A percentile compares a stretch with the other conserved stretches of the same genome.
phyloP scores from a whole-genome alignment of 164 flowering plant genomes.

The Vitis riparia region DNA sequence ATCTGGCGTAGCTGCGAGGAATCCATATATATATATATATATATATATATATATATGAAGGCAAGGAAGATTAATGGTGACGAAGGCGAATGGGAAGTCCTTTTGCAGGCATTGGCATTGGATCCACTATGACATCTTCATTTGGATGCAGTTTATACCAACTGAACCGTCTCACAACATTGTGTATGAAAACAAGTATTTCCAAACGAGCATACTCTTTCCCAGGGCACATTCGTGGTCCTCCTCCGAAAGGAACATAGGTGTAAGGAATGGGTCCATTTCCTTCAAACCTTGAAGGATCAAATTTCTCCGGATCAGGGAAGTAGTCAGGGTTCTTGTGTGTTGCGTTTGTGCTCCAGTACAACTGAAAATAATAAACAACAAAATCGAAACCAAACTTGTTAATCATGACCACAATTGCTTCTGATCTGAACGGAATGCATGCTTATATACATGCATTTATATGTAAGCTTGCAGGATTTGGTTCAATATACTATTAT shows the following conservation, averaged over 20 bases:
- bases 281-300: slow-evolving; percentile 54
- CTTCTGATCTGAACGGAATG: too few relatives aligned
- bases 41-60: too few relatives aligned
- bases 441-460: too few relatives aligned
- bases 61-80: slow-evolving; percentile 23
- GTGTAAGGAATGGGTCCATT: slow-evolving; percentile 52
- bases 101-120: slow-evolving; percentile 48
- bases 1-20: too few relatives aligned
- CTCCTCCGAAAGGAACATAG: slow-evolving; percentile 59
- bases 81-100: slow-evolving; percentile 50
- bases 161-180: slow-evolving; percentile 45
- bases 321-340: slow-evolving; percentile 40
- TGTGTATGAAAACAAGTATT: slow-evolving; percentile 51
- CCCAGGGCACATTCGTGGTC: slow-evolving; percentile 66
- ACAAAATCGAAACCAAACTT: neutral
- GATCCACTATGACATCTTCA: slow-evolving; percentile 43
- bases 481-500: too few relatives aligned
- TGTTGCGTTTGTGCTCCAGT: slow-evolving; percentile 53
- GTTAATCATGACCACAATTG: too few relatives aligned
- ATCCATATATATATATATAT: too few relatives aligned
- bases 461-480: too few relatives aligned
- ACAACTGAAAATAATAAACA: slow-evolving; percentile 26
- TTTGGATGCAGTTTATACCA: slow-evolving; percentile 42
- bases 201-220: slow-evolving; percentile 51
- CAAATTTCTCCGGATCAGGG: slow-evolving; percentile 46